phyloP scores from a whole-genome alignment of 345 rosid genomes.

The Citrus sp. region DNA sequence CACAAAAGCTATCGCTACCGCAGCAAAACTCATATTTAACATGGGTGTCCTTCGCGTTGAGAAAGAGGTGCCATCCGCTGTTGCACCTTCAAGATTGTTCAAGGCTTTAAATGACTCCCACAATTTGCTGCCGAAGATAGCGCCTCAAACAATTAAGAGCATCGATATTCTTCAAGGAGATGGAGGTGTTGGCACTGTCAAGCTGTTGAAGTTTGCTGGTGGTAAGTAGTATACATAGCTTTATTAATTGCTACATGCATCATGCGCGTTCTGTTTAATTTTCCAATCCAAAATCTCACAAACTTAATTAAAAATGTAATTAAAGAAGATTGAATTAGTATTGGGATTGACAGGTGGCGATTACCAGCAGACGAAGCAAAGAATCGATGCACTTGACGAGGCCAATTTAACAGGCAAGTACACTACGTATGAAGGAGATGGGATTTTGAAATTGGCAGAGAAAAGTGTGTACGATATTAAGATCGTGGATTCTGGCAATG shows the following conservation, averaged over 20 bases:
- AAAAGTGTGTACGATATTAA: conserved; percentile 7
- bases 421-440: neutral
- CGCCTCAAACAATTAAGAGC: conserved; percentile 24
- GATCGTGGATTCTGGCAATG: neutral
- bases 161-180: conserved; percentile 24
- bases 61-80: conserved; percentile 8
- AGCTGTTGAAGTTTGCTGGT: conserved; percentile 24
- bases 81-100: neutral
- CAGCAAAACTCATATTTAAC: neutral
- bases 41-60: conserved; percentile 18
- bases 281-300: too few relatives aligned
- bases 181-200: conserved; percentile 38
- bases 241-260: too few relatives aligned
- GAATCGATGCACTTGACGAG: neutral
- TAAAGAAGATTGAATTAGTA: too few relatives aligned
- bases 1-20: neutral
- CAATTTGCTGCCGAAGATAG: conserved; percentile 15
- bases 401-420: neutral
- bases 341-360: too few relatives aligned
- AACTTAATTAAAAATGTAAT: too few relatives aligned
- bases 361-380: neutral
- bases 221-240: neutral
- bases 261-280: too few relatives aligned
- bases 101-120: conserved; percentile 1
- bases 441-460: neutral